Evolutionary conservation across 2,329 filamentous ascomycete species (phyloP).

Genomic region (Colletotrichum magnum): DNA sequence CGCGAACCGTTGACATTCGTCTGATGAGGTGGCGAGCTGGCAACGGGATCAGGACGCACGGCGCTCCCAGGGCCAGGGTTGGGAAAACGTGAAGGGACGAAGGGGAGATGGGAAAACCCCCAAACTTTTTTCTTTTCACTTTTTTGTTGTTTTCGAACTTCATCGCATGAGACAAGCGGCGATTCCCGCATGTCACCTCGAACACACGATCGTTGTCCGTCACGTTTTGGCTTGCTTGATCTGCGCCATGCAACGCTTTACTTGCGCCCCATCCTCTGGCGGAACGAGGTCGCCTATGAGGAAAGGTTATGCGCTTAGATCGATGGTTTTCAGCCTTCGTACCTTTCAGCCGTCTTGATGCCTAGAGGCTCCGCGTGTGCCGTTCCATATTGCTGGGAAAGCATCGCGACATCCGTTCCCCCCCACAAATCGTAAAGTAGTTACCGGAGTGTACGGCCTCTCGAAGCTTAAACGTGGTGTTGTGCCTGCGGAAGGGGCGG

Average conservation of each 20-base stretch:
- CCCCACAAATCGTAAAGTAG: slow-evolving; percentile 11
- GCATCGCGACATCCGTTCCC: neutral
- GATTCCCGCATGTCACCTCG: neutral
- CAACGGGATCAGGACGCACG: neutral
- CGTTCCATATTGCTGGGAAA: neutral
- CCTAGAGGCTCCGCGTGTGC: neutral
- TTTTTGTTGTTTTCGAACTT: slow-evolving; percentile 8
- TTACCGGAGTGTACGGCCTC: neutral
- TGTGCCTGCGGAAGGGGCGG: neutral
- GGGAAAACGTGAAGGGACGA: neutral
- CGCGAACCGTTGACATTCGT: slow-evolving; percentile 29
- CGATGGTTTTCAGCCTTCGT: neutral
- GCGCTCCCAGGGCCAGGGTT: neutral
- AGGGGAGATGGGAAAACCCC: neutral
- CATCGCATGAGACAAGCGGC: slow-evolving; percentile 12
- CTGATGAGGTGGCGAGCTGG: slow-evolving; percentile 1
- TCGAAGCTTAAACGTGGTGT: slow-evolving; percentile 7
- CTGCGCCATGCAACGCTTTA: slow-evolving; percentile 28
- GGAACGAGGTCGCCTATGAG: slow-evolving; percentile 1
- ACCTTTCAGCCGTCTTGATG: neutral
- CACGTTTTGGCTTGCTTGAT: slow-evolving; percentile 35
- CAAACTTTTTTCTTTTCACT: neutral
- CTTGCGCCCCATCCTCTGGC: slow-evolving; percentile 8
- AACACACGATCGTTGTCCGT: slow-evolving; percentile 5
- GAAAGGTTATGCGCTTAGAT: slow-evolving; percentile 11